Evolutionary conservation across 2,329 filamentous ascomycete species (phyloP).

Genomic region (Ceratocystis diversiconidia): DNA sequence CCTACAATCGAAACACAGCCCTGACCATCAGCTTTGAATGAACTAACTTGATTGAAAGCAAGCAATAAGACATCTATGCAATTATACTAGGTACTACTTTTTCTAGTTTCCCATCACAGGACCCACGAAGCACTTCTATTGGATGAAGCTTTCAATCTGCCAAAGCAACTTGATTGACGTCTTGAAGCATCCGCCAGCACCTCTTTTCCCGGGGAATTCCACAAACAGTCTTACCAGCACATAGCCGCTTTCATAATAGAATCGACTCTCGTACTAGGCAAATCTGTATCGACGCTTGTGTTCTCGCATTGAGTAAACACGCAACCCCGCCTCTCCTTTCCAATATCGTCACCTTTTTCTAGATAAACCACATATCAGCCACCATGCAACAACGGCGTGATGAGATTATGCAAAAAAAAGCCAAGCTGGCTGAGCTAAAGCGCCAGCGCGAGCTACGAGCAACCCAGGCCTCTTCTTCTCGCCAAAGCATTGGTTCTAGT

Average conservation of each 20-base stretch:
- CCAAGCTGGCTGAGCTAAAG: slow-evolving; percentile 92
- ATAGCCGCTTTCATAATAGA: neutral
- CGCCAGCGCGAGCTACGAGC: slow-evolving; percentile 74
- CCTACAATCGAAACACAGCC: neutral
- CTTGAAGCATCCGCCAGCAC: neutral
- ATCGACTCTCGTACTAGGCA: neutral
- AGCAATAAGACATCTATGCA: too few species aligned
- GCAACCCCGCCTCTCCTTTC: slow-evolving; percentile 1
- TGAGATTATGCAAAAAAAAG: slow-evolving; percentile 93
- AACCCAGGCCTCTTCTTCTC: slow-evolving; percentile 55
- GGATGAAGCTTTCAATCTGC: neutral
- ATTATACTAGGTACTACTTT: too few species aligned
- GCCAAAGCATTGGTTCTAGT: slow-evolving; percentile 50
- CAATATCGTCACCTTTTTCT: neutral
- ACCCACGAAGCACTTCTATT: neutral
- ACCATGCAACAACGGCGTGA: slow-evolving; percentile 63
- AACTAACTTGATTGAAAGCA: too few species aligned
- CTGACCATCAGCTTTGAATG: neutral
- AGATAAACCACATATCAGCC: neutral
- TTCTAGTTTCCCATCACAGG: neutral
- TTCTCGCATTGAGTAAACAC: neutral
- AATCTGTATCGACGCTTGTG: neutral
- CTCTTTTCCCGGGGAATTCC: neutral
- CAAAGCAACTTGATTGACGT: neutral
- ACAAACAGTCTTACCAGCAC: neutral